phyloP scores from a whole-genome alignment of 768 basidiomycete genomes.

The Lactarius sanguifluus region DNA sequence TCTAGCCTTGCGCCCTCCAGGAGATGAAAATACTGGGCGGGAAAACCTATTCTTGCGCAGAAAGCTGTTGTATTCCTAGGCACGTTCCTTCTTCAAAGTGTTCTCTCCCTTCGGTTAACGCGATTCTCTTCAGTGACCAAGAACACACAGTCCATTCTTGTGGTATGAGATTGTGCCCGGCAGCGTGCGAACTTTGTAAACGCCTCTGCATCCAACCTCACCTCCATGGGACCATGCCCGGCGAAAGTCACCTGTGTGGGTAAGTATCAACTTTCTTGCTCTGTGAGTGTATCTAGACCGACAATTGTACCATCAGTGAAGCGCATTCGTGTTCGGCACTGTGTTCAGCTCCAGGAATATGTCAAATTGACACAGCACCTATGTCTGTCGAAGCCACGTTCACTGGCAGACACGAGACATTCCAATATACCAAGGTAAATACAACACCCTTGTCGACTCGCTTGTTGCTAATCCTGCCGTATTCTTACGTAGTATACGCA shows the following conservation, averaged over 20 bases:
- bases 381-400: constrained; percentile 63
- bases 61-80: constrained; percentile 24
- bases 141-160: constrained; percentile 51
- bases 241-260: constrained; percentile 58
- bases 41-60: constrained; percentile 20
- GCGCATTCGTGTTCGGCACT: constrained; percentile 46
- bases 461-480: neutral
- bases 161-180: constrained; percentile 51
- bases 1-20: constrained; percentile 25
- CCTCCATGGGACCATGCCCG: constrained; percentile 48
- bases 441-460: neutral
- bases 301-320: constrained; percentile 41
- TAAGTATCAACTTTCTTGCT: constrained; percentile 31
- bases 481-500: constrained; percentile 48
- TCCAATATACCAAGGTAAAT: constrained; percentile 62
- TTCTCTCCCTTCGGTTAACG: neutral
- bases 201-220: constrained; percentile 54
- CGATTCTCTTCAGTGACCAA: constrained; percentile 39
- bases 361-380: constrained; percentile 57
- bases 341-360: constrained; percentile 52
- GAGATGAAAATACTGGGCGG: constrained; percentile 15
- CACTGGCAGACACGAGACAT: constrained; percentile 57
- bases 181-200: constrained; percentile 55
- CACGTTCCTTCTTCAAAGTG: neutral
- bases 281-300: neutral